These are phyloP conservation scores for Crithidia expoeki DNA, from an alignment of 208 protist genomes.

Conservation along the genomic window DNA sequence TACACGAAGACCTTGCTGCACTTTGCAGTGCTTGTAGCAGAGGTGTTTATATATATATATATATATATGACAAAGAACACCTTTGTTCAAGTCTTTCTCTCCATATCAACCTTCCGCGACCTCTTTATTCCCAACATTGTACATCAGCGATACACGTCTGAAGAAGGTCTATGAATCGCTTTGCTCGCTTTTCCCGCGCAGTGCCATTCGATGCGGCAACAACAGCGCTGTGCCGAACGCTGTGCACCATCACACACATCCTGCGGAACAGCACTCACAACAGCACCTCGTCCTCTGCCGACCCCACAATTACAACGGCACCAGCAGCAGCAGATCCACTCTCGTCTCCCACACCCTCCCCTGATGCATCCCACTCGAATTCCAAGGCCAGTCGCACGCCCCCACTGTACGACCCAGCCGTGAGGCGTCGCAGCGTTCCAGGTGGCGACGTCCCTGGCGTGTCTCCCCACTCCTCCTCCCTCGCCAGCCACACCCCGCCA, in stretches of 20 bases:
- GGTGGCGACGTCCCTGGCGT: slow-evolving; percentile 20
- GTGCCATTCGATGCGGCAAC: not conserved
- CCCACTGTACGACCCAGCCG: slow-evolving; percentile 25
- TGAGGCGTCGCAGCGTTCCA: not conserved
- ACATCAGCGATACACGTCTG: not conserved
- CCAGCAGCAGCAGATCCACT: not conserved
- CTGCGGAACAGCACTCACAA: not conserved
- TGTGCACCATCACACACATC: not conserved
- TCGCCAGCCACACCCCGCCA: slow-evolving; percentile 36
- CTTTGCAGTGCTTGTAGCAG: no score
- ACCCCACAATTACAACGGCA: not conserved
- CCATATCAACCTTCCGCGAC: not conserved
- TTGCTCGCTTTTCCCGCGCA: not conserved
- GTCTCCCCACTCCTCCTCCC: slow-evolving; percentile 36
- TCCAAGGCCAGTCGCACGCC: not conserved
- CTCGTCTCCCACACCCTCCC: not conserved
- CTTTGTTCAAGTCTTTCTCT: no score
- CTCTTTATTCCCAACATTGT: not conserved
- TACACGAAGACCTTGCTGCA: no score
- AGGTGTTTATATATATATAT: no score
- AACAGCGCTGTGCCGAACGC: not conserved
- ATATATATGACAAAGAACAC: no score
- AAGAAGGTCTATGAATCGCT: not conserved
- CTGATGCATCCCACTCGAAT: no score
- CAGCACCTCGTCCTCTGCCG: not conserved